A percentile compares a stretch with the other conserved stretches of the same genome.
Evolutionary conservation across 73 alveolate genomes (phyloP).

Genomic region (Tetrahymena borealis): DNA sequence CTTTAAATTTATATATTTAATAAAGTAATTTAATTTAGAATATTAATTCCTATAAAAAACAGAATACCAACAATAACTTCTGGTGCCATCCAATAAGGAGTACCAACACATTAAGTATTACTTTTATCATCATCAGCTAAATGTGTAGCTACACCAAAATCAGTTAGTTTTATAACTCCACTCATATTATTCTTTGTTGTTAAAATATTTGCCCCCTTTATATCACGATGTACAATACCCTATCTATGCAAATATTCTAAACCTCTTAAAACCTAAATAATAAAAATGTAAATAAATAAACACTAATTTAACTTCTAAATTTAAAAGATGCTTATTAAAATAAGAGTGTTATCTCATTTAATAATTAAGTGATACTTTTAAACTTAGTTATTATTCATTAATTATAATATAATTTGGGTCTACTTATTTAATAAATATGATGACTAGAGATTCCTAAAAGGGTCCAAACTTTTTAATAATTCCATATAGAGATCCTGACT

Average conservation of each 20-base stretch:
- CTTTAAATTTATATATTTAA: slow-evolving; percentile 8
- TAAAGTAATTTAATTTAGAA: not conserved
- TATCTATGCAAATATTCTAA: slow-evolving; percentile 87
- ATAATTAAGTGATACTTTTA: too few relatives aligned
- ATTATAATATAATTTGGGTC: not conserved
- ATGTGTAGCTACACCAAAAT: slow-evolving; percentile 94
- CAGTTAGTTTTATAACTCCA: slow-evolving; percentile 91
- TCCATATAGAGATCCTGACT: slow-evolving; percentile 83
- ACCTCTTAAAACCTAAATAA: slow-evolving; percentile 59
- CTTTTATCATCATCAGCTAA: slow-evolving; percentile 77
- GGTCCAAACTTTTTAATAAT: slow-evolving; percentile 79
- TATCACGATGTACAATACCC: slow-evolving; percentile 95
- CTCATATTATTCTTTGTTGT: slow-evolving; percentile 74
- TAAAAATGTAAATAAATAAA: not conserved
- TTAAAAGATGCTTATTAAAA: too few relatives aligned
- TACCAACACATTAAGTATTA: slow-evolving; percentile 80
- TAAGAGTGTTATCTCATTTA: too few relatives aligned
- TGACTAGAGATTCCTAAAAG: slow-evolving; percentile 87
- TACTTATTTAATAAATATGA: slow-evolving; percentile 82
- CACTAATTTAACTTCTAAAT: too few relatives aligned
- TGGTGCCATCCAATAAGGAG: slow-evolving; percentile 99
- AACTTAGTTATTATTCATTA: too few relatives aligned
- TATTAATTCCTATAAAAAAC: not conserved
- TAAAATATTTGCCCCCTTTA: slow-evolving; percentile 95
- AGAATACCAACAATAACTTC: slow-evolving; percentile 67